Percentiles rank a stretch among this genome's conserved stretches.
These are phyloP conservation scores for Calamus simplicifolius DNA, from an alignment of 176 grass and related monocot species.

Conservation along the genomic window DNA sequence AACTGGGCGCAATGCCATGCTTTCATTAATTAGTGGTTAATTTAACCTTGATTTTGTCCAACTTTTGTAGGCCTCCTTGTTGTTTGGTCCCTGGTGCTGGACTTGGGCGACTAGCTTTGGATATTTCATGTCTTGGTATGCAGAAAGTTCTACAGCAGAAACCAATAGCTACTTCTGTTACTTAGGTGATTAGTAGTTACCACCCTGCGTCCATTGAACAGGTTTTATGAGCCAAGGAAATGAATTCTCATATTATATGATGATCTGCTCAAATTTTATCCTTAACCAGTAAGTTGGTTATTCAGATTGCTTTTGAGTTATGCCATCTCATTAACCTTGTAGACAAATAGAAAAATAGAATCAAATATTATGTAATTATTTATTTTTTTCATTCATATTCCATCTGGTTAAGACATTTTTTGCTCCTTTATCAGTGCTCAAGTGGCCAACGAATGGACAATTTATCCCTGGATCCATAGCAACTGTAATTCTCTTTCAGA, in stretches of 20 bases:
- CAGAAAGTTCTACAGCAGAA: conserved; percentile 2
- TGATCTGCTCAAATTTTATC: conserved; percentile 99
- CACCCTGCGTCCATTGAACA: conserved; percentile 22
- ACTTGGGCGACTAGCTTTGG: conserved; percentile 83
- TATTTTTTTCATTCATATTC: conserved; percentile 5
- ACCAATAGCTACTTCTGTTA: conserved; percentile 6
- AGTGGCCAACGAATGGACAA: conserved; percentile 73
- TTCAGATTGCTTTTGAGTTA: too few species aligned
- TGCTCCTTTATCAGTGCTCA: conserved; percentile 46
- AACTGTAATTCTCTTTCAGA: conserved; percentile 97
- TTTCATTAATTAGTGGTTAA: too few species aligned
- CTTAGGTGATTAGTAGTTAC: not conserved
- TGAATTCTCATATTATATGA: conserved; percentile 98
- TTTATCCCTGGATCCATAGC: conserved; percentile 99
- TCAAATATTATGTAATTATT: not conserved
- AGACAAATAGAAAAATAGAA: conserved; percentile 1
- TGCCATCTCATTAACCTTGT: too few species aligned
- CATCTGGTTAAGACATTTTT: conserved; percentile 4
- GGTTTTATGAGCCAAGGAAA: conserved; percentile 97
- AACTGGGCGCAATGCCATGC: too few species aligned
- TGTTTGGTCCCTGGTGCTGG: conserved; percentile 98
- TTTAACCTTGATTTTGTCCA: conserved; percentile 9
- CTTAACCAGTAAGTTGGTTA: conserved; percentile 75
- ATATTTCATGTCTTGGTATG: conserved; percentile 88
- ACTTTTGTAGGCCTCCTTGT: conserved; percentile 64